These are phyloP conservation scores for Inonotus obliquus DNA, from an alignment of 1,284 basidiomycete species.

Conservation along the genomic window DNA sequence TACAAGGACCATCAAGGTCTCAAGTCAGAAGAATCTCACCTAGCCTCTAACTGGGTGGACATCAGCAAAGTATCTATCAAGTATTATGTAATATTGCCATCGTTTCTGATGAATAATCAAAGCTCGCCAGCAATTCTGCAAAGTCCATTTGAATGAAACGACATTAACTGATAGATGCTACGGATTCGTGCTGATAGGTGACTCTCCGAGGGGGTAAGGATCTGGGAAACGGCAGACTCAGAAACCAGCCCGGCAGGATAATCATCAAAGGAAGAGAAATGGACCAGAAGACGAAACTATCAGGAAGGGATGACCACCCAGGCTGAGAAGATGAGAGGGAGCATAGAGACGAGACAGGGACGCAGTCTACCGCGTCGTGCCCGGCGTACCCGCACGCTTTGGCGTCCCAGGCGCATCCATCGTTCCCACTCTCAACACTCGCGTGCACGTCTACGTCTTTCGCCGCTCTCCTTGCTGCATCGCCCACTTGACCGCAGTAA, in stretches of 20 bases:
- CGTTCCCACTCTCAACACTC: slow-evolving; percentile 42
- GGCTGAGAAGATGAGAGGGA: background rate
- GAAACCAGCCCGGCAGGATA: background rate
- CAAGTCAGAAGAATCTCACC: too few species aligned
- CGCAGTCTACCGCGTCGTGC: slow-evolving; percentile 14
- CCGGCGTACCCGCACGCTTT: slow-evolving; percentile 47
- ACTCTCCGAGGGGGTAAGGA: too few species aligned
- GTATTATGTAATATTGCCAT: too few species aligned
- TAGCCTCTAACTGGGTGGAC: too few species aligned
- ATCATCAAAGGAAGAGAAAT: background rate
- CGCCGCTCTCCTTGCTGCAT: slow-evolving; percentile 62
- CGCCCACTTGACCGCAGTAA: slow-evolving; percentile 56
- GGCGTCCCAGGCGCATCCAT: slow-evolving; percentile 63
- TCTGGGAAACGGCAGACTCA: background rate
- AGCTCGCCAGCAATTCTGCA: too few species aligned
- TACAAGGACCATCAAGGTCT: too few species aligned
- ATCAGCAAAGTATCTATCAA: too few species aligned
- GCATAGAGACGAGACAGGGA: background rate
- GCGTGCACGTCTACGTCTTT: slow-evolving; percentile 60
- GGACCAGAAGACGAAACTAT: background rate
- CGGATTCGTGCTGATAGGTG: too few species aligned
- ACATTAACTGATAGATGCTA: too few species aligned
- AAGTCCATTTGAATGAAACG: too few species aligned
- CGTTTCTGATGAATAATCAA: too few species aligned
- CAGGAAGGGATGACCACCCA: too few species aligned